Conservation (phyloP, 1,139 yeast genomes). For the Taiozyma sp. region DNA sequence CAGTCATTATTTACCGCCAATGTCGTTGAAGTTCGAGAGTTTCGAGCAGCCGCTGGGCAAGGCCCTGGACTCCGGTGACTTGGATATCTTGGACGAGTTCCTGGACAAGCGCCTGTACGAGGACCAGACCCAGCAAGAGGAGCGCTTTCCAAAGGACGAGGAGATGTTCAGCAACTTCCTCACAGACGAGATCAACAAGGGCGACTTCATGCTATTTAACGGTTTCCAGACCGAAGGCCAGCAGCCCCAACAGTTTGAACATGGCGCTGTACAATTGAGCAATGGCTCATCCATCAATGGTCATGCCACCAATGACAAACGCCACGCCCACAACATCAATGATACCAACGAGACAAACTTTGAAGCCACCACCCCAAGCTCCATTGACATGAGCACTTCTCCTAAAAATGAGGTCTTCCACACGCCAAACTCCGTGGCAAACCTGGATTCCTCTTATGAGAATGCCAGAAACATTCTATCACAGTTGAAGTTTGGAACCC, state of each 20-base stretch:
- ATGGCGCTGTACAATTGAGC: background rate
- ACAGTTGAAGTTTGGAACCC: conserved; percentile 51
- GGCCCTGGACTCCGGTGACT: conserved; percentile 1
- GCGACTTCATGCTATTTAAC: conserved; percentile 16
- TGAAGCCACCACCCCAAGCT: conserved; percentile 16
- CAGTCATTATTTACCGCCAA: background rate
- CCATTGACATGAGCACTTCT: conserved; percentile 9
- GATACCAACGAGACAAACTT: background rate
- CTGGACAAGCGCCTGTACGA: conserved; percentile 53
- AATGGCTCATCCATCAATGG: conserved; percentile 1
- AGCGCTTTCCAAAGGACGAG: conserved; percentile 10
- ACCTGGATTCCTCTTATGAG: conserved; percentile 31
- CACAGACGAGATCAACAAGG: conserved; percentile 21
- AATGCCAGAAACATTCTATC: conserved; percentile 46
- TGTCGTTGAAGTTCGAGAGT: conserved; percentile 13
- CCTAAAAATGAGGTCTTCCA: conserved; percentile 19
- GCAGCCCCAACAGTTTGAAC: background rate
- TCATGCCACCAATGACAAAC: background rate
- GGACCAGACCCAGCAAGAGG: conserved; percentile 5
- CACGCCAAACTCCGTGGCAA: conserved; percentile 17
- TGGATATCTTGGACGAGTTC: conserved; percentile 43
- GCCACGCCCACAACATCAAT: background rate
- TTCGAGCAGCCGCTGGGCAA: conserved; percentile 4
- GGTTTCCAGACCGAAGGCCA: background rate
- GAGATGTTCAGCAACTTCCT: conserved; percentile 21